Conservation (phyloP, 225 moss, liverwort and hornwort genomes). For the Rhytidiadelphus loreus region DNA sequence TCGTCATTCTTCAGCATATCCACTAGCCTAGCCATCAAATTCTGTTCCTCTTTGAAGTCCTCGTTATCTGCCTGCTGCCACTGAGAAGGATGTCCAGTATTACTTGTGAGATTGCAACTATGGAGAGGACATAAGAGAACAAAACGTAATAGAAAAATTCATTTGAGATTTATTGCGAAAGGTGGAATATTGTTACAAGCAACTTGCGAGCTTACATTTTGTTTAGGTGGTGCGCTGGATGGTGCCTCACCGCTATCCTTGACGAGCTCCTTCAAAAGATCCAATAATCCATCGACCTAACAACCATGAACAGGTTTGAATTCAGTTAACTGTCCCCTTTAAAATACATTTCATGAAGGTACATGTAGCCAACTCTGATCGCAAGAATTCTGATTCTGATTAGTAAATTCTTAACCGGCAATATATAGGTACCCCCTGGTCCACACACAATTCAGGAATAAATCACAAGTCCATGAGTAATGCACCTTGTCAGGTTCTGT, state of each 20-base stretch:
- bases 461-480: neutral
- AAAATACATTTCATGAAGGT: neutral
- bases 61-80: constrained; percentile 80
- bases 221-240: constrained; percentile 23
- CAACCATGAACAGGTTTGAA: neutral
- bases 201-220: constrained; percentile 47
- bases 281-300: constrained; percentile 79
- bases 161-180: neutral
- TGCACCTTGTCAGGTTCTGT: constrained; percentile 75
- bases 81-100: neutral
- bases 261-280: constrained; percentile 82
- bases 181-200: neutral
- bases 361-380: neutral
- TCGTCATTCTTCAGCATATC: constrained; percentile 76
- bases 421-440: neutral
- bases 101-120: neutral
- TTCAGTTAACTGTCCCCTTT: neutral
- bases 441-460: neutral
- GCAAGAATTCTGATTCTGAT: neutral
- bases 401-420: neutral
- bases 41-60: constrained; percentile 92
- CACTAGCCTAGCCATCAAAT: constrained; percentile 83
- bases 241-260: constrained; percentile 49
- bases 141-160: neutral
- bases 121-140: neutral